Evolutionary conservation across 176 grass and related monocot species (phyloP).

Genomic region (Eragrostis nindensis): DNA sequence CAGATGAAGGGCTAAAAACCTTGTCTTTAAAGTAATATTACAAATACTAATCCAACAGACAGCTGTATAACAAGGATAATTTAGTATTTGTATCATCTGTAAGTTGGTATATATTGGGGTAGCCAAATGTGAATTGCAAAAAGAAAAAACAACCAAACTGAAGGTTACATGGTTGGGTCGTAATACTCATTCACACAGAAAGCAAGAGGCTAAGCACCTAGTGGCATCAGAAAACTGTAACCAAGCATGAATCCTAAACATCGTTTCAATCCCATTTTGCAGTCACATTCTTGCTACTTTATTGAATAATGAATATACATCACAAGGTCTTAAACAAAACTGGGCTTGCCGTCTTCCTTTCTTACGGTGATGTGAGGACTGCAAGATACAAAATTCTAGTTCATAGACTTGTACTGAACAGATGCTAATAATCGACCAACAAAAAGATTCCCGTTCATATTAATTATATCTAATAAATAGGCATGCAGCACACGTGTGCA

Average conservation of each 20-base stretch:
- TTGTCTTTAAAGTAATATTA: not conserved
- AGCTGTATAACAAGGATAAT: not conserved
- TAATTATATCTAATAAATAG: not conserved
- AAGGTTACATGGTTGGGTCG: not conserved
- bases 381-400: not conserved
- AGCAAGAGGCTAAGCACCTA: not conserved
- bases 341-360: not conserved
- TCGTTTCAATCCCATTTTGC: not conserved
- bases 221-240: not conserved
- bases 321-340: not conserved
- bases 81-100: not conserved
- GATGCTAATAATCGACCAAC: not conserved
- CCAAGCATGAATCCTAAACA: not conserved
- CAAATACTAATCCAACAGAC: not conserved
- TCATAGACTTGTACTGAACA: not conserved
- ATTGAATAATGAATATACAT: not conserved
- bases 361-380: not conserved
- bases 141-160: not conserved
- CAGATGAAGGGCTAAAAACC: not conserved
- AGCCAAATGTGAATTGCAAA: slow-evolving; percentile 14
- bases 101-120: not conserved
- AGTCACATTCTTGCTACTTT: not conserved
- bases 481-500: not conserved
- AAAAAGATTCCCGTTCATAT: not conserved
- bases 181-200: slow-evolving; percentile 8